phyloP scores from a whole-genome alignment of 2,329 filamentous ascomycete genomes.

The Aureobasidium sp. region DNA sequence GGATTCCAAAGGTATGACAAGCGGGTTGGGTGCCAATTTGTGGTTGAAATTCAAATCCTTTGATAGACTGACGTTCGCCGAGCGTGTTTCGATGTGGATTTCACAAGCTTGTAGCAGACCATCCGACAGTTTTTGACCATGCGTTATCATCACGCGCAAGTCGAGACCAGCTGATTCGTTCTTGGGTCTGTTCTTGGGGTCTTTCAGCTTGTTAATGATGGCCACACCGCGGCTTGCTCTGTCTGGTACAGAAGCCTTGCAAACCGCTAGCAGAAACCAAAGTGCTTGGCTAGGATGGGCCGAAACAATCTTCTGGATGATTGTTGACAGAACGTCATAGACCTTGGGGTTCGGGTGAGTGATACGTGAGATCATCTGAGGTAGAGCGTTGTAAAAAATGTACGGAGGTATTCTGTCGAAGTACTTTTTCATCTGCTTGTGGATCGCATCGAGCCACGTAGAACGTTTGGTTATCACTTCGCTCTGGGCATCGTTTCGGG shows the following conservation, averaged over 20 bases:
- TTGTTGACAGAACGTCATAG: slow-evolving; percentile 65
- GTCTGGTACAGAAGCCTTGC: slow-evolving; percentile 68
- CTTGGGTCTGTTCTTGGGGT: slow-evolving; percentile 48
- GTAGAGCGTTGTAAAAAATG: slow-evolving; percentile 73
- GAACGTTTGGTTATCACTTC: slow-evolving; percentile 42
- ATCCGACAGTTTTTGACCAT: slow-evolving; percentile 74
- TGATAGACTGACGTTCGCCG: slow-evolving; percentile 64
- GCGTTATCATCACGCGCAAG: slow-evolving; percentile 61
- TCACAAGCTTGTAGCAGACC: slow-evolving; percentile 76
- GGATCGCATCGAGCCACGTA: slow-evolving; percentile 59
- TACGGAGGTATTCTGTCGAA: slow-evolving; percentile 63
- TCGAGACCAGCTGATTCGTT: slow-evolving; percentile 48
- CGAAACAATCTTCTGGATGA: slow-evolving; percentile 79
- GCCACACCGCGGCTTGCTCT: slow-evolving; percentile 47
- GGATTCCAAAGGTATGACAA: slow-evolving; percentile 84
- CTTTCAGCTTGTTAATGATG: slow-evolving; percentile 32
- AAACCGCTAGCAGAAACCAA: slow-evolving; percentile 83
- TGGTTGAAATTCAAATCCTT: slow-evolving; percentile 76
- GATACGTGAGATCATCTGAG: slow-evolving; percentile 93
- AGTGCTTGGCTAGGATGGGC: slow-evolving; percentile 84
- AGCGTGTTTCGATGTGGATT: slow-evolving; percentile 63
- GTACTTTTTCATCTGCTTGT: slow-evolving; percentile 73
- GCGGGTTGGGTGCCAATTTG: slow-evolving; percentile 67
- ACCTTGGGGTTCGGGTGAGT: slow-evolving; percentile 74
- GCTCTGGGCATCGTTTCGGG: slow-evolving; percentile 37